Base-by-base conservation (phyloP, 140 eudicot genomes). In the Bidens hawaiensis region DNA sequence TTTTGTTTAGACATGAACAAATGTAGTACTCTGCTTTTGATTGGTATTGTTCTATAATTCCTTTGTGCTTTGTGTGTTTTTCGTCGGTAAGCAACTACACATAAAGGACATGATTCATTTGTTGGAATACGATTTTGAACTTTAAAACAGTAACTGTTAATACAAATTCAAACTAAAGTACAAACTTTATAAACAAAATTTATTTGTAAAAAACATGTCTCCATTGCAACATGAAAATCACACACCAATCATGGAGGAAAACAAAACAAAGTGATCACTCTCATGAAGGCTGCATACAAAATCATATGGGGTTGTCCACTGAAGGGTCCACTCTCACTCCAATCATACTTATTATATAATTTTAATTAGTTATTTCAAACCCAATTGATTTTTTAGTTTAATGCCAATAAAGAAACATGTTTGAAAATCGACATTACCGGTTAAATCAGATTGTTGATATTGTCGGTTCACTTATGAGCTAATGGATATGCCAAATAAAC, bases 1-100 rank as follows among this genome's bases (percentile, higher is more conserved):
- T 85, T 73, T 74, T 79, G 77, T 64, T 75, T 18, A 85, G 76
- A 67, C 95, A 82, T 13, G 84, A 55, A 27, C 95, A 85, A 3
- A 85, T 73, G 73, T 79, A 85, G 78, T 74, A 52, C 61, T 82
- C 85, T 15, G 87, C 95, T 65, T 82, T 82, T 9, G 79, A 64
- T 71, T 58, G 54, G 71, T 85, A 85, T 36, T 71, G 65, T 31
- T 76, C 15, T 11, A 82, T 68, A 38, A 77, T 27, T 0, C 63
- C 21, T 13, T 36, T 75, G 34, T 82, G 81, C 50, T 71, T 66
- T 38, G 16, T 31, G 71, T 74, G 84, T 48, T 71, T 79, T 22
- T 71, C 80, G 10, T 82, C 72, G 2, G 4, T 48, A 14, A 82
- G 90, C 23, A 82, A 50, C 95, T 79, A 77, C 79, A 76, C 15